Base-by-base conservation (phyloP, 192 early-diverging fungal species). In the Coemansia interrupta region DNA sequence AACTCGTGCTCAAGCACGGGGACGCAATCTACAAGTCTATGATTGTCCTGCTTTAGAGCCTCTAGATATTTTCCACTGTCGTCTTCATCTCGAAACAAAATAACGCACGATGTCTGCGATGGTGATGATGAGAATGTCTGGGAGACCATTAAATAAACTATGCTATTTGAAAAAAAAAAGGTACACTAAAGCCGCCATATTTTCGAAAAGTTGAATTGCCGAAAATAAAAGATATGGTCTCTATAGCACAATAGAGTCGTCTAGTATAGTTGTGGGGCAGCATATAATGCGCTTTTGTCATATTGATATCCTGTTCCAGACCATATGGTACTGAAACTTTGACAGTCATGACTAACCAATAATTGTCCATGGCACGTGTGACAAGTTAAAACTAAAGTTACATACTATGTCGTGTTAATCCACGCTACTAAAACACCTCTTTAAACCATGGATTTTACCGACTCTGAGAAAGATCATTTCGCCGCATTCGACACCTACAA, bases 401-500 rank as follows among this genome's bases (percentile, higher is more conserved):
- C 1, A 44, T 26, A 26, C 26, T 3, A 1, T 4, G 4, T 1
- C 26, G 26, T 3, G 26, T 39, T 54, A 5, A 18, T 23, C 38
- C 17, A 14, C 17, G 5, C 7, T 54, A 19, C 14, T 11, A 26
- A 4, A 26, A 26, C 26, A 3, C 26, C 26, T 1, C 26, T 26
- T 26, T 14, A 55, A 54, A 20, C 5, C 38, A 60, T 66, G 57
- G 51, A 50, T 12, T 67, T 55, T 18, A 55, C 54, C 23, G 22
- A 48, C 3, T 13, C 52, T 2, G 60, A 68, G 2, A 32, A 41
- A 24, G 44, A 39, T 26, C 46, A 22, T 32, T 69, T 60, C 53
- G 30, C 47, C n/a, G 58, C 47, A 7, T 72, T 78, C 30, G 68
- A 78, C 2, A 46, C 58, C 30, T 78, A 72, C 55, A 59, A 68